Evolutionary conservation across 495 filamentous ascomycete genomes (phyloP), one percentile per base, ranked within the genome.

Genomic region (Tuber brumale): DNA sequence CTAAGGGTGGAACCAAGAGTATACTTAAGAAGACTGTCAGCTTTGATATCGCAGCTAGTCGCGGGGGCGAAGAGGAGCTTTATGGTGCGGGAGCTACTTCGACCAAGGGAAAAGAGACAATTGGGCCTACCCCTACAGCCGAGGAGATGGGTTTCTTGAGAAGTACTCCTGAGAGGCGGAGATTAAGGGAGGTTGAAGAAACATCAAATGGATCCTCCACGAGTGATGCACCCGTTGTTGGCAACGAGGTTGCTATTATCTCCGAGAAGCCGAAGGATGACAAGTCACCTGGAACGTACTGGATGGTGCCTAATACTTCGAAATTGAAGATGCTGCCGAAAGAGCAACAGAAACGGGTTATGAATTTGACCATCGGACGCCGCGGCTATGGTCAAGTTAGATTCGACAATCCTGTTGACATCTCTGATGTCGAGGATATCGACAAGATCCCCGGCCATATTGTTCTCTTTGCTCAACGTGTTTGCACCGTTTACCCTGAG

Each of bases 401-500:
- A 12, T 99, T 97, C 84, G 89, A 92, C 83, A 85, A 89, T 12
- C 89, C 92, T 2, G 93, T 97, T 61, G 94, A 99, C 83, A 87
- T 99, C 44, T 93, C 87, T 66, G 87, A 83, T 27, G 85, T 93
- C 79, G 93, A 97, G 73, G 85, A 90, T 48, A 72, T 76, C 23
- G 93, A 97, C 75, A 84, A 88, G 9, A 87, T 99, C 41, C 91
- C 87, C 71, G 90, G 86, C 69, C 87, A 86, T 14, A 91, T 97
- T 81, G 92, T 97, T 48, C 85, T 90, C 37, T 87, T 99, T 71
- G 86, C 86, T 16, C 86, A 90, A 71, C 91, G 95, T 27, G 89
- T 90, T 44, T 91, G 93, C 69, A 96, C 95, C 3, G 94, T 97
- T 27, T 99, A 98, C 81, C 90, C 92, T 14, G 89, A 92, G 48